Base-by-base conservation (phyloP, 441 rosid species). In the Euphorbia corollata region DNA sequence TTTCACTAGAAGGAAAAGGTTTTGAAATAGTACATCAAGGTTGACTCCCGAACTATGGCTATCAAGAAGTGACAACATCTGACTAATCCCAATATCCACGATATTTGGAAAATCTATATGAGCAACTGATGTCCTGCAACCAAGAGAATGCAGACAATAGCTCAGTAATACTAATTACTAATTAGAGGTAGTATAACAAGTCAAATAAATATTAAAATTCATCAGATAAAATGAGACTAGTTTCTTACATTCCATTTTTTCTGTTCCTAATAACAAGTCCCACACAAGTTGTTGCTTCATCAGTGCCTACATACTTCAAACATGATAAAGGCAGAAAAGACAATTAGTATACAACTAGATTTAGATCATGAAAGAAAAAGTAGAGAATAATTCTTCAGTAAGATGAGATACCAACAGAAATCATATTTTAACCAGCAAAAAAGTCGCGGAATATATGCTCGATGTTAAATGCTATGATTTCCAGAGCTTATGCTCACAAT, bases 261-360 rank as follows among this genome's bases (percentile, higher is more conserved):
- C 72, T 82, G 75, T 88, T 89, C 41, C 91, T 84, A 65, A 92
- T 83, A 68, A 85, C 89, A 56, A 92, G 75, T 24, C 90, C 96
- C 59, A 90, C 80, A 6, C 96, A 92, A 58, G 96, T 90, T 48
- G 98, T 92, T 63, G 93, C 93, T 81, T 92, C 96, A 77, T 89
- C 96, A 18, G 87, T 84, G 75, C 93, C 96, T 7, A 83, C 79
- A 68, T 50, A 65, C 75, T 73, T 36, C 47, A 63, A 4, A 53
- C 15, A 30, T 47, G 38, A 56, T 62, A 30, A 63, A 27, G 24
- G 19, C 1, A 47, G 27, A 13, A 22, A 2, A n/a, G 6, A 71
- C 50, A 27, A 3, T 24, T 12, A 4, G 27, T 38, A 12, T 11
- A 15, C 7, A 45, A 19, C 2, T n/a, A 47, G 47, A 43, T 43